Evolutionary conservation across 2,329 filamentous ascomycete genomes (phyloP).

Genomic region (Didymella segeticola): DNA sequence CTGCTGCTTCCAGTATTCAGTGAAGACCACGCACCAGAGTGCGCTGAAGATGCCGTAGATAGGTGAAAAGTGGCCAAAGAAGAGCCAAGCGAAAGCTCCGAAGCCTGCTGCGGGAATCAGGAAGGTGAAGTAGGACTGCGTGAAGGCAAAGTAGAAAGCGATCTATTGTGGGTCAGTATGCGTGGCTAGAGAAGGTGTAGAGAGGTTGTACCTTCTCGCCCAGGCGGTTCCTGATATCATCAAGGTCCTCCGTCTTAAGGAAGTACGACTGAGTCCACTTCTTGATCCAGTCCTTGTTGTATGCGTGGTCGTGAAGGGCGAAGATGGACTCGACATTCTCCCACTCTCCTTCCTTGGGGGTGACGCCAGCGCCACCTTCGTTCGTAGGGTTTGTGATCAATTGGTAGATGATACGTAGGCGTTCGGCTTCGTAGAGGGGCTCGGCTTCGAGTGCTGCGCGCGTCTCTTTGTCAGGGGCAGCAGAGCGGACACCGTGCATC

Average conservation of each 20-base stretch:
- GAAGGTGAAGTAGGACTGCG: slow-evolving; percentile 88
- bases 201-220: slow-evolving; percentile 53
- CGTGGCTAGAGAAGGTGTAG: background rate
- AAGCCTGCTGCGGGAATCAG: slow-evolving; percentile 81
- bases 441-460: slow-evolving; percentile 71
- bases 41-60: slow-evolving; percentile 79
- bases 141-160: slow-evolving; percentile 94
- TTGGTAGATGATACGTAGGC: slow-evolving; percentile 85
- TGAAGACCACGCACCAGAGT: slow-evolving; percentile 86
- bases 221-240: slow-evolving; percentile 59
- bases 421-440: slow-evolving; percentile 85
- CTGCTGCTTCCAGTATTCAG: slow-evolving; percentile 96
- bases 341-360: slow-evolving; percentile 59
- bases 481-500: slow-evolving; percentile 84
- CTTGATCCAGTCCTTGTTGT: slow-evolving; percentile 62
- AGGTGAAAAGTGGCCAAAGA: slow-evolving; percentile 85
- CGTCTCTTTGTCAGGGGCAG: slow-evolving; percentile 77
- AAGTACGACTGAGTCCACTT: slow-evolving; percentile 58
- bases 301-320: slow-evolving; percentile 57
- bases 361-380: slow-evolving; percentile 60
- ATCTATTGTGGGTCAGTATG: slow-evolving; percentile 59
- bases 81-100: slow-evolving; percentile 77
- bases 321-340: slow-evolving; percentile 58
- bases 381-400: slow-evolving; percentile 62
- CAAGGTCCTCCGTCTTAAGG: slow-evolving; percentile 56